Percentiles rank a stretch among this genome's conserved stretches.
Evolutionary conservation across 1,284 basidiomycete species (phyloP).

Genomic region (Ganoderma lingzhi): DNA sequence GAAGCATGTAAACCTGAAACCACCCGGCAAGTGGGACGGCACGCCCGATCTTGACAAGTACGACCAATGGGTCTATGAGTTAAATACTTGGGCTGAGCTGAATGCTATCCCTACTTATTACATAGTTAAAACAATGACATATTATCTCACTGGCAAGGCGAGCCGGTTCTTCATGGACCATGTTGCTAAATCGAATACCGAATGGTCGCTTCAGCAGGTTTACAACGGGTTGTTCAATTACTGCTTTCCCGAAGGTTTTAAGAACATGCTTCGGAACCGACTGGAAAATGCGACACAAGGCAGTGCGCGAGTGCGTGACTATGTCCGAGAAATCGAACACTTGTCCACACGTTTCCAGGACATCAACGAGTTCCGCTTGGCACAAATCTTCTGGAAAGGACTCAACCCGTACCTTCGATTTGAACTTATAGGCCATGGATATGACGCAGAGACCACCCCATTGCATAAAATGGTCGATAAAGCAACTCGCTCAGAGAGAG

Average conservation of each 20-base stretch:
- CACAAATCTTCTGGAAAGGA: not conserved
- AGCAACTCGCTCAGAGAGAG: not conserved
- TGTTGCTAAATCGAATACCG: not conserved
- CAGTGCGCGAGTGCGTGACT: not conserved
- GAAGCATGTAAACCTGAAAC: not conserved
- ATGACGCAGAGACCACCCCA: not conserved
- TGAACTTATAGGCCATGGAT: not conserved
- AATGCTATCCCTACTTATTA: not conserved
- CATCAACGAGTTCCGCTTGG: not conserved
- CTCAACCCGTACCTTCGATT: not conserved
- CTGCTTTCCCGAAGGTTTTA: not conserved
- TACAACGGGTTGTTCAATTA: not conserved
- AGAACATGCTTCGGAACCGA: not conserved
- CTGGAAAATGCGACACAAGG: not conserved
- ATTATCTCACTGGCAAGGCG: not conserved
- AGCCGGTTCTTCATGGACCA: not conserved
- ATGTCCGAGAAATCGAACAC: not conserved
- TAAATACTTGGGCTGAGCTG: not conserved
- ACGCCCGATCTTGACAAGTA: not conserved
- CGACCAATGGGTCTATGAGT: not conserved
- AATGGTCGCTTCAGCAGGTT: not conserved
- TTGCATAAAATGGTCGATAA: not conserved
- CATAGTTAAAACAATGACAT: not conserved
- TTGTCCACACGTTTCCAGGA: not conserved
- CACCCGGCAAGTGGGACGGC: not conserved